Evolutionary conservation across 495 filamentous ascomycete genomes (phyloP), one percentile per base, ranked within the genome.

Genomic region (Arthonia radiata): DNA sequence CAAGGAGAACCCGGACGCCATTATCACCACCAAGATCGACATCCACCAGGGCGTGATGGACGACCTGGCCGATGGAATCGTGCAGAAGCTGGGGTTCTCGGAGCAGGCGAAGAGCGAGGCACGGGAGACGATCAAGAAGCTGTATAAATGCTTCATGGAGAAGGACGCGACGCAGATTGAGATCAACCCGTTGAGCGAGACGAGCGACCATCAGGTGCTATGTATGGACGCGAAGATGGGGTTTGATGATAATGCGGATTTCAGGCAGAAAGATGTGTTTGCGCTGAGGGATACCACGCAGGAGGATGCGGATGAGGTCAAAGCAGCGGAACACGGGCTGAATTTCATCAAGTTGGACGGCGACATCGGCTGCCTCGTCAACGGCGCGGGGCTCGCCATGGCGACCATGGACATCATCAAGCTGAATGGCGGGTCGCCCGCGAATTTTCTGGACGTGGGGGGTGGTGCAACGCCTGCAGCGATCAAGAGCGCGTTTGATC

Each of bases 361-460:
- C 47, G 86, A 97, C 50, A 97, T 97, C 48, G 86, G 86, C 46
- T 97, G 86, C 59, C 61, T 97, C 34, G 86, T 97, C 56, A 97
- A 97, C 53, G 86, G 86, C 49, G 86, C 86, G 37, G 86, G 86
- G 58, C 73, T 97, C 31, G 86, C 86, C 47, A 97, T 97, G 86
- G 86, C 86, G 30, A 97, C 86, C 39, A 97, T 97, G 86, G 86
- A 97, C 53, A 94, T 97, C 55, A 97, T 97, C 64, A 97, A 97
- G 64, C 67, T 97, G 15, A 97, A 97, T 57, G 86, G 86, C 43
- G 86, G 86, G 28, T 61, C 62, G 43, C 86, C 86, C 28, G 86
- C 86, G 32, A 97, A 97, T 64, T 97, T 97, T 72, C 63, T 97
- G 32, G 86, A 97, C 47, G 89, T 94, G 35, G 86, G 86, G 37